Evolutionary conservation across 768 basidiomycete species (phyloP).

Genomic region (Amanita thiersii): DNA sequence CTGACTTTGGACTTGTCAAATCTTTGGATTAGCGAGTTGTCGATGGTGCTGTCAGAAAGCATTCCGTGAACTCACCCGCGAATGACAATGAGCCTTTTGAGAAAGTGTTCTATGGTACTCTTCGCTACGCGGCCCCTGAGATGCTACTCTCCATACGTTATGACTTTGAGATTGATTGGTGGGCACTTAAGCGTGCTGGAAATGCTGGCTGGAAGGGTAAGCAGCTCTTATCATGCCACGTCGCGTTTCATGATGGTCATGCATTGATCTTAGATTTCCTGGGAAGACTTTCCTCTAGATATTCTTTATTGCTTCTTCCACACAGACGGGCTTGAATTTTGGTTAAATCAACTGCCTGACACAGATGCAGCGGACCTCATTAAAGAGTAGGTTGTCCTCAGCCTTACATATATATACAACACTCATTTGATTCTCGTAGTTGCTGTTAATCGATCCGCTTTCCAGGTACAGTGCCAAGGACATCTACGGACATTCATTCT

Average conservation of each 20-base stretch:
- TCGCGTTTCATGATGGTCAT: not conserved
- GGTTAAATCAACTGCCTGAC: too few species aligned
- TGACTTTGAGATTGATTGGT: conserved; percentile 8
- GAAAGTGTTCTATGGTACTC: conserved; percentile 10
- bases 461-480: conserved; percentile 5
- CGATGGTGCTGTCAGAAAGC: not conserved
- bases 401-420: not conserved
- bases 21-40: not conserved
- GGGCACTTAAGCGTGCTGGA: conserved; percentile 10
- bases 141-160: not conserved
- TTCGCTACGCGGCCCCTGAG: conserved; percentile 12
- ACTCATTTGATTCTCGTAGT: not conserved
- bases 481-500: conserved; percentile 10
- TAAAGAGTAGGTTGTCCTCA: not conserved
- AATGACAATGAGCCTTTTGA: not conserved
- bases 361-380: not conserved
- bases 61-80: not conserved
- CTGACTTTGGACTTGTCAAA: conserved; percentile 18
- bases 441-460: conserved; percentile 1
- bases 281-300: too few species aligned
- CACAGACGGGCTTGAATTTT: too few species aligned
- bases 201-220: conserved; percentile 11
- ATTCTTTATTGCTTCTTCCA: too few species aligned
- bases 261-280: conserved; percentile 3
- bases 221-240: conserved; percentile 2